A percentile compares a stretch with the other conserved stretches of the same genome.
These are phyloP conservation scores for Bruguiera sexangula DNA, from an alignment of 345 rosid genomes.

Conservation along the genomic window DNA sequence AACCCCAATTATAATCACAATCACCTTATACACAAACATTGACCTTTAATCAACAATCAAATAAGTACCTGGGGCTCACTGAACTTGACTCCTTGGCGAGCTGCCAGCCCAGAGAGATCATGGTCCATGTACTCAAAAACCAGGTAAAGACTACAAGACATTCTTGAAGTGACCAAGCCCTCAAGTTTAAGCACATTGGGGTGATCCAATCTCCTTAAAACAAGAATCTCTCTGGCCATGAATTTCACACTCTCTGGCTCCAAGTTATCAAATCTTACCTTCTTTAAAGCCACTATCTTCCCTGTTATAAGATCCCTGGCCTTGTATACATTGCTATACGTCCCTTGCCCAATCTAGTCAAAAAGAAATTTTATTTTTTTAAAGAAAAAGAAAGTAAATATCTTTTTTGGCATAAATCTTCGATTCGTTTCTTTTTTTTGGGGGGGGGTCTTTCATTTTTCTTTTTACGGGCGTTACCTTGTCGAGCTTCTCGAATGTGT, in stretches of 20 bases:
- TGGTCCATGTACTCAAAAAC: slow-evolving; percentile 94
- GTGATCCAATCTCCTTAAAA: slow-evolving; percentile 64
- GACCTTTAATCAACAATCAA: background rate
- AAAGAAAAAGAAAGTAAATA: background rate
- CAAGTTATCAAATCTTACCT: slow-evolving; percentile 86
- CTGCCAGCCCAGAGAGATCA: slow-evolving; percentile 84
- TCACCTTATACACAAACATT: background rate
- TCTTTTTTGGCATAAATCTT: background rate
- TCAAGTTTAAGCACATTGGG: slow-evolving; percentile 86
- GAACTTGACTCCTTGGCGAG: slow-evolving; percentile 69
- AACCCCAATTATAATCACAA: slow-evolving; percentile 10
- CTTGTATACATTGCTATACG: slow-evolving; percentile 91
- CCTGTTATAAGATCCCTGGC: slow-evolving; percentile 78
- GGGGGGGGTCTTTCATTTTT: background rate
- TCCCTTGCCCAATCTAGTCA: slow-evolving; percentile 87
- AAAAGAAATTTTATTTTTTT: background rate
- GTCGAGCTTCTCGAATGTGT: slow-evolving; percentile 74
- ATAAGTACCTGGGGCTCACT: slow-evolving; percentile 70
- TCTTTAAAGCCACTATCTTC: slow-evolving; percentile 89
- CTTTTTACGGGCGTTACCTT: slow-evolving; percentile 40
- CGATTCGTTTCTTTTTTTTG: too few species aligned
- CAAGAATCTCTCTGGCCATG: slow-evolving; percentile 96
- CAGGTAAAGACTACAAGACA: slow-evolving; percentile 84
- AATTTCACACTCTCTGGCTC: slow-evolving; percentile 91
- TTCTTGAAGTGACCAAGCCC: slow-evolving; percentile 85